Base-by-base conservation (phyloP, 768 basidiomycete genomes). In the Auricularia sp. region DNA sequence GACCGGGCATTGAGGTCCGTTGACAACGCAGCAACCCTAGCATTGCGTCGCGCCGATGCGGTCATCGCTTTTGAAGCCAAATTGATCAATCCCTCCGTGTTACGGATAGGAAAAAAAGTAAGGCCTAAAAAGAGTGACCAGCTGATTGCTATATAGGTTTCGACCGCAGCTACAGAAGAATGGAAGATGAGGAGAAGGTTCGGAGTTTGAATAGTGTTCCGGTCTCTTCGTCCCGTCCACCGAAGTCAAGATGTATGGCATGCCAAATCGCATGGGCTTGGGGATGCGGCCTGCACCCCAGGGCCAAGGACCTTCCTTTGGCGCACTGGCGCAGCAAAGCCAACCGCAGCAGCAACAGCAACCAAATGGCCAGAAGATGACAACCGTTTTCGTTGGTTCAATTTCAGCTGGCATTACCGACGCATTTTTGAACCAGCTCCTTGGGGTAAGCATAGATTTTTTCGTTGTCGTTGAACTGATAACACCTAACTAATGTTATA, bases 321-420 rank as follows among this genome's bases (percentile, higher is more conserved):
- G 91, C 75, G 88, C 90, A 79, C 88, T 92, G 75, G 89, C 91
- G 80, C 86, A 89, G 81, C 89, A 92, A 81, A 88, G 91, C 69
- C 87, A 83, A 69, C 75, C 77, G 74, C 71, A 75, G 65, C 75
- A 83, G 69, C 85, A 85, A 75, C 82, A 83, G 64, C 84, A 85
- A 3, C 85, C 86, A n/a, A 83, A 82, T 74, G 76, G 77, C 14
- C 87, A 86, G 68, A 94, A 88, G 70, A 81, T 85, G 66, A 84
- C 87, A 0, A 85, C 85, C 0, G 80, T 96, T 2, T 98, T 97
- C 70, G 86, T 98, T n/a, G 94, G 94, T 10, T 91, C 92, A 67
- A 98, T 98, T 75, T 92, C 94, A 4, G 91, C 92, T 37, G 94
- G 94, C 3, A 92, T 97, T 70, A 88, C 87, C 0, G 93, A 98